Percentiles rank a stretch among this genome's conserved stretches.
Evolutionary conservation across 106 monocot genomes (phyloP).

Genomic region (Dendrobium huoshanense): DNA sequence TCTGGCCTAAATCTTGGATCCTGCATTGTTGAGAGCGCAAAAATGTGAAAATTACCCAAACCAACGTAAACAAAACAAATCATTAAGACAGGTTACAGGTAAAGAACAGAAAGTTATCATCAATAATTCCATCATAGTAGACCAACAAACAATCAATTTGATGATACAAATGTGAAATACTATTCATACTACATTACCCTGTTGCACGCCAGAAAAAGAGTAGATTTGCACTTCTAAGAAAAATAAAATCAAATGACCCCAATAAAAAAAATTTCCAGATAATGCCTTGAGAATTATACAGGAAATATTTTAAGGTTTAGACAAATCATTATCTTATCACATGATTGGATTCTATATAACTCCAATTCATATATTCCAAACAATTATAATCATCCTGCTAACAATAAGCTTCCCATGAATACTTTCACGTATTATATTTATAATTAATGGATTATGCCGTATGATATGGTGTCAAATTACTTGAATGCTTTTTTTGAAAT

Average conservation of each 20-base stretch:
- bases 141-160: background rate
- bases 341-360: background rate
- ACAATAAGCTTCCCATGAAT: too few species aligned
- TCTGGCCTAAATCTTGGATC: conserved; percentile 89
- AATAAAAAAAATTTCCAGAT: too few species aligned
- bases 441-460: too few species aligned
- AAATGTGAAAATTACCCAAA: background rate
- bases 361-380: background rate
- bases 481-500: too few species aligned
- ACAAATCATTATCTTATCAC: too few species aligned
- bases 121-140: background rate
- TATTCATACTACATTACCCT: background rate
- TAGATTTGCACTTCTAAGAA: background rate
- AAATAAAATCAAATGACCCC: background rate
- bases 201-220: background rate
- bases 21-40: conserved; percentile 17
- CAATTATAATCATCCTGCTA: too few species aligned
- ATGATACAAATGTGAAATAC: background rate
- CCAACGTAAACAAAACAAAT: conserved; percentile 3
- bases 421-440: too few species aligned
- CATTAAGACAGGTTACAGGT: background rate
- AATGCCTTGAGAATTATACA: too few species aligned
- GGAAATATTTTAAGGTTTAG: background rate
- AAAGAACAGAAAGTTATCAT: background rate
- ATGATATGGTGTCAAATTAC: too few species aligned